Evolutionary conservation across 805 yeast species (phyloP), one percentile per base, ranked within the genome.

Genomic region (Wilhelminamyces savonicus): DNA sequence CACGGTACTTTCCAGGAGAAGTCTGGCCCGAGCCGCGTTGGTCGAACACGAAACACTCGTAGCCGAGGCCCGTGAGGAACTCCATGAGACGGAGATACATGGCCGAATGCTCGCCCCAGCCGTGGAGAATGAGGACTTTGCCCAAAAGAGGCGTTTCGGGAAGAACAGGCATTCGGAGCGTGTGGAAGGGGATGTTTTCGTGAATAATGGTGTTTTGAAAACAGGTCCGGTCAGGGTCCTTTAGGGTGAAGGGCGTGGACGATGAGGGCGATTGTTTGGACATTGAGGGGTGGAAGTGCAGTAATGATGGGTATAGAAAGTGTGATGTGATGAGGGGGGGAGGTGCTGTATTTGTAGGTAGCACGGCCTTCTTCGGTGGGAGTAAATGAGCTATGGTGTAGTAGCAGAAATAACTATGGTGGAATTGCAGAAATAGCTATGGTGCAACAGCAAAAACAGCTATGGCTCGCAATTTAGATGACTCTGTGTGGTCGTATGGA

Each of bases 11-110:
- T 13, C 36, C 36, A 11, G 21, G 15, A 13, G 40, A 34, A n/a
- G 44, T 37, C 14, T 26, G 21, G 10, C 44, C 44, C 14, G 27
- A 27, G 10, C 42, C 42, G 17, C 44, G 12, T 28, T 33, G 40
- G 21, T 40, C 42, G 24, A 16, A 40, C 5, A 24, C 23, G 13
- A 28, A 25, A 19, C 37, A 38, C 17, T 32, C 38, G 25, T 35
- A 40, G 7, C 44, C 42, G 12, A 28, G 19, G 20, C 28, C 26
- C 2, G 36, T 19, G 13, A 37, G 21, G 13, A 30, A 24, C 22
- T 34, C 40, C 37, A 36, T 31, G 16, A 25, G 14, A 10, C 32
- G n/a, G 13, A 30, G 22, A 26, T 37, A 40, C 36, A 38, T 27
- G 10, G 13, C 14, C 2, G 33, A 9, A 25, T 31, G 33, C 25